phyloP scores from a whole-genome alignment of 208 protist genomes.

The Endotrypanum monterogeii region DNA sequence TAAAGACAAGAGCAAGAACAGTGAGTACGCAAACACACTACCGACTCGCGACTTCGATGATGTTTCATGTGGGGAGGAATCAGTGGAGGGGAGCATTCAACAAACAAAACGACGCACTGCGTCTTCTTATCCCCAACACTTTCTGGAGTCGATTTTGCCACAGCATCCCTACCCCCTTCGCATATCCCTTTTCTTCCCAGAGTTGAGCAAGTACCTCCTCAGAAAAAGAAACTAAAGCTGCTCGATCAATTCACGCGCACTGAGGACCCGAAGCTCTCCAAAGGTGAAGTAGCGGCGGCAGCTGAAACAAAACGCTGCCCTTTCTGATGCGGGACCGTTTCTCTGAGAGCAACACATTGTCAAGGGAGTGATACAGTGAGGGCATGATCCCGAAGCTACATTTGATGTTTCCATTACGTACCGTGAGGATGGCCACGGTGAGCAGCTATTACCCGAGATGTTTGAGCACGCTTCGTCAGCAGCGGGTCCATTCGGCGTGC shows the following conservation, averaged over 20 bases:
- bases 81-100: too few species aligned
- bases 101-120: neutral
- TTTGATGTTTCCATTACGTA: slow-evolving; percentile 29
- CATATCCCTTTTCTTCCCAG: neutral
- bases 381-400: slow-evolving; percentile 62
- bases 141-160: neutral
- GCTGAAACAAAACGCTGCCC: slow-evolving; percentile 82
- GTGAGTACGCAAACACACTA: too few species aligned
- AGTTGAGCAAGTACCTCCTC: too few species aligned
- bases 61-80: too few species aligned
- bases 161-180: neutral
- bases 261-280: slow-evolving; percentile 49
- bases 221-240: neutral
- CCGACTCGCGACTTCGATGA: too few species aligned
- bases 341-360: slow-evolving; percentile 34
- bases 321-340: slow-evolving; percentile 29
- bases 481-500: neutral
- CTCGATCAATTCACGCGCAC: slow-evolving; percentile 15
- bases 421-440: slow-evolving; percentile 28
- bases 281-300: slow-evolving; percentile 79
- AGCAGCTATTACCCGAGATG: slow-evolving; percentile 17
- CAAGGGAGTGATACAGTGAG: slow-evolving; percentile 61
- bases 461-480: slow-evolving; percentile 11
- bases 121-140: neutral
- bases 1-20: too few species aligned